phyloP scores from a whole-genome alignment of 1,284 basidiomycete species.

The Ustilago vetiveriae region DNA sequence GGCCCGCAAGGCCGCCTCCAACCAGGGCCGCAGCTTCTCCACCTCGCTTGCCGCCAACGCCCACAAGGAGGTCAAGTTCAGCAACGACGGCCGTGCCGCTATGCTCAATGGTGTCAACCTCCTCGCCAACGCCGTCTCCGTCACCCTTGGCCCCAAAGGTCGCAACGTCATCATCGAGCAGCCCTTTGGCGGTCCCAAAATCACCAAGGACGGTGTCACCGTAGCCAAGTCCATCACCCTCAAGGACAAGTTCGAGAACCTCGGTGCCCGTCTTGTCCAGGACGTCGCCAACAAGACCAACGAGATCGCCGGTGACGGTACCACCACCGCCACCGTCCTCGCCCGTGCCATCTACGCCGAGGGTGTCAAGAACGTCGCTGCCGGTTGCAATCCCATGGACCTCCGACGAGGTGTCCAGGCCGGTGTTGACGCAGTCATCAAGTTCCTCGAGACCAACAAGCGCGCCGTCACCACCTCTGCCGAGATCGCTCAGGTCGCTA shows the following conservation, averaged over 20 bases:
- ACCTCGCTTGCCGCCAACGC: constrained; percentile 51
- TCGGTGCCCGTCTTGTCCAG: constrained; percentile 95
- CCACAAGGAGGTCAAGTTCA: constrained; percentile 95
- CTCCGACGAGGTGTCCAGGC: constrained; percentile 94
- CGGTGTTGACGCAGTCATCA: constrained; percentile 93
- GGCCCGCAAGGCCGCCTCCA: constrained; percentile 47
- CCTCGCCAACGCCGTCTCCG: constrained; percentile 78
- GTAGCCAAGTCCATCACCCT: constrained; percentile 94
- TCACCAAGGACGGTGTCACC: constrained; percentile 98
- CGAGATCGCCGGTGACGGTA: constrained; percentile 96
- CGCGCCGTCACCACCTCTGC: constrained; percentile 95
- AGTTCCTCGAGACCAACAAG: constrained; percentile 87
- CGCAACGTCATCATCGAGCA: constrained; percentile 99
- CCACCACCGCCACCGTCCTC: constrained; percentile 95
- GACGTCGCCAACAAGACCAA: constrained; percentile 97
- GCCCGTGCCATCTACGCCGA: constrained; percentile 97
- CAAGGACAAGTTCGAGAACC: constrained; percentile 99
- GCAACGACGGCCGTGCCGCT: constrained; percentile 90
- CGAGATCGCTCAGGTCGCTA: constrained; percentile 97
- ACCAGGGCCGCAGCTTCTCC: constrained; percentile 50
- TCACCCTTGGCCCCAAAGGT: constrained; percentile 97
- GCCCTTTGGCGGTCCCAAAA: constrained; percentile 95
- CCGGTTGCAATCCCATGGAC: constrained; percentile 99
- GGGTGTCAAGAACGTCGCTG: constrained; percentile 98
- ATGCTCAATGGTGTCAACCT: constrained; percentile 96